Conservation (phyloP, 2,329 filamentous ascomycete species). For the Pseudogymnoascus sp. region DNA sequence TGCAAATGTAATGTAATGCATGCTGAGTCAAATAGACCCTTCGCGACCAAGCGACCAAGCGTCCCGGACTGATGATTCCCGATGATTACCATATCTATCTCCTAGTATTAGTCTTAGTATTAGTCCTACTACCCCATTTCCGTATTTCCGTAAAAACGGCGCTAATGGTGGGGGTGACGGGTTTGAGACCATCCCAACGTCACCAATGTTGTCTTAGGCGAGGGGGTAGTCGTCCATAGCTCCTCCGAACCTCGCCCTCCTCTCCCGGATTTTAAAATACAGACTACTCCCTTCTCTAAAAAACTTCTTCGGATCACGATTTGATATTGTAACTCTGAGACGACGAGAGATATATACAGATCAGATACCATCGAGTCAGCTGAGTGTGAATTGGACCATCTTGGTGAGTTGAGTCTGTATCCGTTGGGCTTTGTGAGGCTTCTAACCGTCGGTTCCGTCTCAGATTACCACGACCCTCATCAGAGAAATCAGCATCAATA, state of each 20-base stretch:
- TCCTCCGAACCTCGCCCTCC: slow-evolving; percentile 2
- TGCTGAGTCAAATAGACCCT: slow-evolving; percentile 1
- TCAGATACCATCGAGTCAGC: not conserved
- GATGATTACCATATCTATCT: not conserved
- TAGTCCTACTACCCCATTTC: not conserved
- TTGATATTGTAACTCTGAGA: not conserved
- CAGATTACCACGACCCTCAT: not conserved
- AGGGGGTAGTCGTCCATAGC: not conserved
- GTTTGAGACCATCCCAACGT: slow-evolving; percentile 1
- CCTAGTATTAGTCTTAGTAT: not conserved
- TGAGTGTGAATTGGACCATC: not conserved
- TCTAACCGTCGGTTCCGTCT: not conserved
- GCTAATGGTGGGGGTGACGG: slow-evolving; percentile 4
- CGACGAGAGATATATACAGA: not conserved
- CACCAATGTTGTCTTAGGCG: slow-evolving; percentile 2
- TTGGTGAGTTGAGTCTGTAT: not conserved
- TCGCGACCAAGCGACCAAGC: not conserved
- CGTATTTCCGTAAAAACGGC: slow-evolving; percentile 6
- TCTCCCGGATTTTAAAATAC: not conserved
- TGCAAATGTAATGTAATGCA: not conserved
- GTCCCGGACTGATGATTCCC: not conserved
- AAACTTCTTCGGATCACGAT: not conserved
- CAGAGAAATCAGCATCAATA: not conserved
- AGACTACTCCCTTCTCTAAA: not conserved
- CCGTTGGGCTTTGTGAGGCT: not conserved